A percentile compares a stretch with the other conserved stretches of the same genome.
These are phyloP conservation scores for Trichocladium uniseriatum DNA, from an alignment of 495 filamentous ascomycete species.

Conservation along the genomic window DNA sequence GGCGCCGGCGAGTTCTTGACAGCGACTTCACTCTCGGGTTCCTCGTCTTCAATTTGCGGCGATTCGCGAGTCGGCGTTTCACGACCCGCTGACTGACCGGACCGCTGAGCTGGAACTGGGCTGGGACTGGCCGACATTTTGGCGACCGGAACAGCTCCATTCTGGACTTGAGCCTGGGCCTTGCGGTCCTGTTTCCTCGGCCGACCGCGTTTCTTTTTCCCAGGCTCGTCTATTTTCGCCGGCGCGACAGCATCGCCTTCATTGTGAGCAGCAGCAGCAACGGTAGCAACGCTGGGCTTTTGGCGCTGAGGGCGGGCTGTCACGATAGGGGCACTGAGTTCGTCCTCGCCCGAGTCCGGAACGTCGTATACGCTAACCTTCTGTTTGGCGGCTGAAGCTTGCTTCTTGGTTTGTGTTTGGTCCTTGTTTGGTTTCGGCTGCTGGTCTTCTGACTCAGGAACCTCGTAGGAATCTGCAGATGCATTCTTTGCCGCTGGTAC, in stretches of 20 bases:
- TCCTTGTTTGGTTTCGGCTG: neutral
- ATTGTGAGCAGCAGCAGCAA: neutral
- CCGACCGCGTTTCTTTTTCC: conserved; percentile 19
- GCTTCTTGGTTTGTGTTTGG: conserved; percentile 6
- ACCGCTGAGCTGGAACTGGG: neutral
- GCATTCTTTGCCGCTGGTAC: neutral
- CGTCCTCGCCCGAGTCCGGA: conserved; percentile 33
- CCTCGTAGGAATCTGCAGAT: conserved; percentile 4
- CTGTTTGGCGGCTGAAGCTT: neutral
- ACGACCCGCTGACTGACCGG: neutral
- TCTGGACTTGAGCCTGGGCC: neutral
- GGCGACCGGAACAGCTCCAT: neutral
- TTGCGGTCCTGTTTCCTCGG: conserved; percentile 12
- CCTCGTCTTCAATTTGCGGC: neutral
- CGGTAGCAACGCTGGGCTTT: neutral
- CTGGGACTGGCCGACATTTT: neutral
- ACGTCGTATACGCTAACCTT: conserved; percentile 30
- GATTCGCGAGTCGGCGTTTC: neutral
- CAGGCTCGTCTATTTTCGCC: neutral
- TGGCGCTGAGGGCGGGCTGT: neutral
- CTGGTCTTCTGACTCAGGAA: conserved; percentile 23
- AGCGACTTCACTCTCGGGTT: neutral
- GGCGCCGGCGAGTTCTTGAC: neutral
- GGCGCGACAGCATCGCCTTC: neutral
- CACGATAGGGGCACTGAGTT: conserved; percentile 11